Conservation (phyloP, 2,329 filamentous ascomycete genomes). For the Neonectria magnoliae region DNA sequence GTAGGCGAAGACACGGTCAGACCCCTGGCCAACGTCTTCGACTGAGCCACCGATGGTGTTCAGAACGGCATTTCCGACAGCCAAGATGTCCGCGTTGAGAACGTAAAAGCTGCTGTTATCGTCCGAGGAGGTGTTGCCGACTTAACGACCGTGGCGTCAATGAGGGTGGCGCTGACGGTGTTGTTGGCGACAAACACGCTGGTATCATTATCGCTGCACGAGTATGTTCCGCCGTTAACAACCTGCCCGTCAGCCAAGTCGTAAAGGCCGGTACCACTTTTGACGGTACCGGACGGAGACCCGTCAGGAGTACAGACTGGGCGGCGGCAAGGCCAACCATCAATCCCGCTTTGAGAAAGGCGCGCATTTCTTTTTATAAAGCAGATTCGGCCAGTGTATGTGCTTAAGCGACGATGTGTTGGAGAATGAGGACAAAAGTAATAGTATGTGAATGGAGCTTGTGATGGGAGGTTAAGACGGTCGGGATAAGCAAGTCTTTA, state of each 20-base stretch:
- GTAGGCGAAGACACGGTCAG: slow-evolving; percentile 25
- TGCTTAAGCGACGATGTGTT: neutral
- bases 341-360: slow-evolving; percentile 13
- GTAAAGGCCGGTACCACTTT: slow-evolving; percentile 26
- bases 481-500: no score
- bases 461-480: neutral
- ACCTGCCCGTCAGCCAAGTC: slow-evolving; percentile 10
- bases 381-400: neutral
- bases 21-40: slow-evolving; percentile 16
- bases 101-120: slow-evolving; percentile 27
- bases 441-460: neutral
- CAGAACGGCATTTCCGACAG: slow-evolving; percentile 17
- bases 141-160: slow-evolving; percentile 18
- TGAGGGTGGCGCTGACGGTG: slow-evolving; percentile 17
- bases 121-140: slow-evolving; percentile 20
- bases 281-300: slow-evolving; percentile 11
- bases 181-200: slow-evolving; percentile 26
- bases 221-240: slow-evolving; percentile 19
- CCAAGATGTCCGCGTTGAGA: slow-evolving; percentile 21
- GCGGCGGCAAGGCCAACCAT: slow-evolving; percentile 11
- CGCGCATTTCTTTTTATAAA: slow-evolving; percentile 8
- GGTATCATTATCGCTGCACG: slow-evolving; percentile 12
- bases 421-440: neutral
- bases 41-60: slow-evolving; percentile 25
- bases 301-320: neutral